Evolutionary conservation across 129 eudicot genomes (phyloP), one percentile per base, ranked within the genome.

Genomic region (Artemisia annua): DNA sequence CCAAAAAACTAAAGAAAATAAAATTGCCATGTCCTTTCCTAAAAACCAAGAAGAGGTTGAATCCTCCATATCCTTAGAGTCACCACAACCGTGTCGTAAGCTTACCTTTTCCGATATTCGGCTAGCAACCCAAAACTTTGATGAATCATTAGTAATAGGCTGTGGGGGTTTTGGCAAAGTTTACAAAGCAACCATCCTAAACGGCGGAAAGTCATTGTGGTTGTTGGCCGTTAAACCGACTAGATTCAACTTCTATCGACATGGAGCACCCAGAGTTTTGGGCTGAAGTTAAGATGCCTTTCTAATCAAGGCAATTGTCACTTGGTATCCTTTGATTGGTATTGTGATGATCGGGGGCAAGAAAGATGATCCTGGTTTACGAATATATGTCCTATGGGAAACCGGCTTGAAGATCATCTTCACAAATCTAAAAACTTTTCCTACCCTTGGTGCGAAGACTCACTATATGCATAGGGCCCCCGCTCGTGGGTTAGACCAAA

Each of bases 321-420:
- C 51, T 52, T 69, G 51, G 51, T 69, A 50, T 54, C n/a, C 74
- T 69, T 54, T 69, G 9, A 69, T 69, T 69, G 73, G 61, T 68
- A 51, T 22, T 68, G 48, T 5, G 7, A 43, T 6, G 66, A 57
- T 57, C n/a, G n/a, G n/a, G 48, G 24, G 11, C 6, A 39, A 19
- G 66, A n/a, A n/a, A 71, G 7, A 20, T 57, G 66, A 58, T 71
- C 24, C 67, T 71, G 43, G 75, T 43, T 15, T 71, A 57, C n/a
- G 75, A 57, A 7, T 71, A 56, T 7, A 57, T 57, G 65, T 2
- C 60, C 0, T 6, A 24, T 7, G 72, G 72, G n/a, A n/a, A 68
- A 50, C 60, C 7, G n/a, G n/a, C 72, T 68, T 68, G 60, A 49
- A 50, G 48, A 68, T n/a, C 72, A 50, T 50, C 59, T 49, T 19